Evolutionary conservation across 352 stramenopile species (phyloP), one percentile per base, ranked within the genome.

Genomic region (Lagenidium sp.): DNA sequence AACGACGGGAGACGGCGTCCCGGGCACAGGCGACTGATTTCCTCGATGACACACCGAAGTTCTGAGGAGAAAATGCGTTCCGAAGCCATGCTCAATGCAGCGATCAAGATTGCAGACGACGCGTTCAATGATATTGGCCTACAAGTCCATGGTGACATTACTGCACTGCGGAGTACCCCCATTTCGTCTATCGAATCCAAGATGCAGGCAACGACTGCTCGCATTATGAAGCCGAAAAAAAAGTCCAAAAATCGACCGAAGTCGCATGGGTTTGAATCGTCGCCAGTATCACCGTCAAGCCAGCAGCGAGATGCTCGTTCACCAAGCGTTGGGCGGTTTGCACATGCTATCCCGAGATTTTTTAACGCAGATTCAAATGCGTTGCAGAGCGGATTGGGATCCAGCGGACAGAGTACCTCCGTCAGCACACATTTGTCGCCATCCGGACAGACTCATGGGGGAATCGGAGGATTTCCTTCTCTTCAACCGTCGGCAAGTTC

Each of bases 311-410:
- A 28, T 16, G 44, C 44, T 20, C 44, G 50, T 15, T 65, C 56
- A 11, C 56, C 56, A 1, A 58, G 41, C 19, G 43, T 61, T 21
- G 32, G 42, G 29, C 46, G 56, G 1, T 61, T 65, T 37, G 37
- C 56, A 3, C 47, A 57, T 21, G 56, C 56, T 1, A 61, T 65
- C 35, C 56, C 56, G 13, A 53, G 52, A 40, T 54, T 65, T 22
- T 65, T 65, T 22, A n/a, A n/a, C n/a, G n/a, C n/a, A n/a, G n/a
- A n/a, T n/a, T n/a, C n/a, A n/a, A n/a, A n/a, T n/a, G n/a, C n/a
- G n/a, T n/a, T n/a, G n/a, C n/a, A n/a, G n/a, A n/a, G n/a, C n/a
- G n/a, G n/a, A n/a, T 31, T 47, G 15, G 36, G 36, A 43, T 43
- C 36, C 8, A 53, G 35, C 23, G 2, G 40, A 3, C 37, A 47